phyloP scores from a whole-genome alignment of 257 asterid species.

The Nicotiana knightiana region DNA sequence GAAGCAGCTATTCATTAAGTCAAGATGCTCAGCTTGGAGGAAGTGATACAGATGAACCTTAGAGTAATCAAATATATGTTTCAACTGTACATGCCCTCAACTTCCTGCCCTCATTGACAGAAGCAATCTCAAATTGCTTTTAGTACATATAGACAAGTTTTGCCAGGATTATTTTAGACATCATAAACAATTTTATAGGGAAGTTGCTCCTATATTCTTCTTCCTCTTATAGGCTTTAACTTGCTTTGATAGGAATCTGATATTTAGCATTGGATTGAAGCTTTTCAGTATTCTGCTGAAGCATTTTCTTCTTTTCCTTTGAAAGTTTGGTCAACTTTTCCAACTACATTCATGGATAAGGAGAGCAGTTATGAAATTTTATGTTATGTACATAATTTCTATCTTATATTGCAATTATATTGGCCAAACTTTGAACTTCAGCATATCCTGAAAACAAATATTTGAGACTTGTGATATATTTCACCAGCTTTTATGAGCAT shows the following conservation, averaged over 20 bases:
- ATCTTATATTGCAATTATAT: not conserved
- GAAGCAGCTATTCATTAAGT: slow-evolving; percentile 39
- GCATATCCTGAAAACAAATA: not conserved
- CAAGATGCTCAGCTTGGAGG: slow-evolving; percentile 40
- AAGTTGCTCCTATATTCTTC: not conserved
- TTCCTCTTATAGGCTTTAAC: not conserved
- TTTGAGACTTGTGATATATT: not conserved
- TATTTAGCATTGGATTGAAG: not conserved
- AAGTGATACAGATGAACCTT: slow-evolving; percentile 53
- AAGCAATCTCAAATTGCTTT: slow-evolving; percentile 1
- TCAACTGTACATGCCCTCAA: slow-evolving; percentile 9
- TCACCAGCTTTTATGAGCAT: not conserved
- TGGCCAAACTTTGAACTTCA: not conserved
- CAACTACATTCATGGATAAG: not conserved
- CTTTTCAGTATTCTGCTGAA: not conserved
- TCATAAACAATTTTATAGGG: no score
- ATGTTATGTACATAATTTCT: not conserved
- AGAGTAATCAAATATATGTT: slow-evolving; percentile 22
- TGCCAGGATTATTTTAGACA: slow-evolving; percentile 15
- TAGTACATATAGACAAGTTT: slow-evolving; percentile 9
- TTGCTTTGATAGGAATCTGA: not conserved
- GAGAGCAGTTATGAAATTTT: not conserved
- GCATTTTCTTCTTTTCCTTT: not conserved
- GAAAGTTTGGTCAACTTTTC: not conserved
- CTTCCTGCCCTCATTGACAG: not conserved